Evolutionary conservation across 2,329 filamentous ascomycete genomes (phyloP), one percentile per base, ranked within the genome.

Genomic region (Talaromyces sp.): DNA sequence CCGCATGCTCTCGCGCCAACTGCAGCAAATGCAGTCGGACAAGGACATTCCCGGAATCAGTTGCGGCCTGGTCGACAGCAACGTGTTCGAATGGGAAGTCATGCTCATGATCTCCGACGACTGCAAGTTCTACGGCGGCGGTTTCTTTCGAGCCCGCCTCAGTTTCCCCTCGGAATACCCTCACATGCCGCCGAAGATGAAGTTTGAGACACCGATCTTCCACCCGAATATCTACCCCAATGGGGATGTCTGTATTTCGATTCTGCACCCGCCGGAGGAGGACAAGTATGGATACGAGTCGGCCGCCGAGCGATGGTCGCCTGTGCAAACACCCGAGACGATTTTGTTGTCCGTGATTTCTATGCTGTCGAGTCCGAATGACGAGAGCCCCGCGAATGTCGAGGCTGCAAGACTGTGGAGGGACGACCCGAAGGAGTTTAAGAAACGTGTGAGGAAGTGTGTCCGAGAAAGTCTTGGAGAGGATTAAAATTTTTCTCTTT

Each of bases 21-120:
- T 98, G 66, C 96, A 96, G 80, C 88, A 96, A 73, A 98, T 99
- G 86, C 91, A 96, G 77, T 86, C 84, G 26, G 88, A 91, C 74
- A 93, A 92, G 73, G 92, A 96, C 75, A 89, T 98, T 53, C 91
- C 91, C 0, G 95, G 93, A 58, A 96, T 98, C 71, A 97, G 92
- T 64, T 96, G 91, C 69, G 95, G 95, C 0, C 81, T 99, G 50
- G 87, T 93, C 57, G 87, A 88, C 69, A 90, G 89, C 74, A 89
- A 96, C 73, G 87, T 98, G 10, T 97, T 97, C 67, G 90, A 96
- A 80, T 99, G 95, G 95, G 93, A 98, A 76, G 92, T 98, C 21
- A 96, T 97, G 90, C 86, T 99, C 63, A 98, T 99, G 93, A 93
- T 98, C 66, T 91, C 86, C 64, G 93, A 97, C 69, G 92, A 96